Conservation (phyloP, 2,329 filamentous ascomycete genomes). For the Exophiala viscosa region DNA sequence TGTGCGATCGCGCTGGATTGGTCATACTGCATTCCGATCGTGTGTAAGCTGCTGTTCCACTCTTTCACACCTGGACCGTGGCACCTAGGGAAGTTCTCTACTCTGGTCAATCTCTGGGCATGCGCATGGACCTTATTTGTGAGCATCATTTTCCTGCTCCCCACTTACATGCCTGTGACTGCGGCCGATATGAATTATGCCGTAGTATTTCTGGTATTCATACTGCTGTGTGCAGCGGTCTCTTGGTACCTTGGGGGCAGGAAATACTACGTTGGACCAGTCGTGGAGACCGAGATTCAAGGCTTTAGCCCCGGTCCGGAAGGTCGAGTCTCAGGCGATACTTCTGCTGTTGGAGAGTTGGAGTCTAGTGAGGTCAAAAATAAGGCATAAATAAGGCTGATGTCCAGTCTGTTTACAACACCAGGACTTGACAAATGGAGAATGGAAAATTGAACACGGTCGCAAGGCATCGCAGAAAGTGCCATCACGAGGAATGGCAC, state of each 20-base stretch:
- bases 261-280: conserved; percentile 49
- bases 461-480: no score
- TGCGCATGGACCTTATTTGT: conserved; percentile 54
- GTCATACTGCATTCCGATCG: conserved; percentile 56
- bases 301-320: no score
- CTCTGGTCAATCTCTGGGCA: conserved; percentile 47
- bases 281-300: conserved; percentile 32
- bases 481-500: no score
- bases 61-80: conserved; percentile 53
- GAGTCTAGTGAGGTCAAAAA: no score
- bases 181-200: conserved; percentile 55
- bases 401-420: no score
- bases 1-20: conserved; percentile 45
- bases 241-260: conserved; percentile 48
- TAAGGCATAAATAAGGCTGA: no score
- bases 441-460: no score
- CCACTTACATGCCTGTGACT: conserved; percentile 46
- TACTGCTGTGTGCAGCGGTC: conserved; percentile 41
- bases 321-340: no score
- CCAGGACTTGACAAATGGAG: no score
- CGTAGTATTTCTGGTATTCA: conserved; percentile 47
- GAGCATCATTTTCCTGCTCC: conserved; percentile 53
- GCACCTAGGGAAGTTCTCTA: conserved; percentile 46
- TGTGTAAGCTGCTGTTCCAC: conserved; percentile 50
- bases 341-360: no score